Evolutionary conservation across 108 stramenopile species (phyloP).

Genomic region (Fragilaria radians): DNA sequence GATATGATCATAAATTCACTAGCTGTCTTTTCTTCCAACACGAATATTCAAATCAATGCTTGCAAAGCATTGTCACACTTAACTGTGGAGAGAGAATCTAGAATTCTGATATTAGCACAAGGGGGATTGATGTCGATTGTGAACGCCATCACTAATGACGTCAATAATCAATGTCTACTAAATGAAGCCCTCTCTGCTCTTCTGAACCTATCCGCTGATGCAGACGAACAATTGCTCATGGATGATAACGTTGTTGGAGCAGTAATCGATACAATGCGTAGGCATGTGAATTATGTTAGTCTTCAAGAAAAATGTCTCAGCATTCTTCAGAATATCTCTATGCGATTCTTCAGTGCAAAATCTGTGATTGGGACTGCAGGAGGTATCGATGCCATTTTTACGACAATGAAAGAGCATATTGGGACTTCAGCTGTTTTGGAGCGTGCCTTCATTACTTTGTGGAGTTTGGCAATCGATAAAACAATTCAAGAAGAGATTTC

Average conservation of each 20-base stretch:
- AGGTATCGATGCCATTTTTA: conserved; percentile 21
- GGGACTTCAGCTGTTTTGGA: conserved; percentile 27
- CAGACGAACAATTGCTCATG: conserved; percentile 18
- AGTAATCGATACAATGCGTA: conserved; percentile 17
- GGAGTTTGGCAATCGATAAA: conserved; percentile 32
- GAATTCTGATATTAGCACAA: conserved; percentile 29
- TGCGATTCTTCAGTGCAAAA: conserved; percentile 24
- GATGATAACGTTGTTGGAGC: conserved; percentile 21
- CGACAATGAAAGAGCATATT: conserved; percentile 26
- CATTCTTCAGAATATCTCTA: conserved; percentile 35
- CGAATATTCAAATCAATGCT: conserved; percentile 16
- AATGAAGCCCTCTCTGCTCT: conserved; percentile 19
- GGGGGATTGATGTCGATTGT: conserved; percentile 32
- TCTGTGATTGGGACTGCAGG: conserved; percentile 21
- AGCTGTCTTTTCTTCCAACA: conserved; percentile 18
- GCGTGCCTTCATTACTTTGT: conserved; percentile 29
- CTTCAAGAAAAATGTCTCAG: conserved; percentile 31
- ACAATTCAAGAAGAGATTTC: conserved; percentile 25
- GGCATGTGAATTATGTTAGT: conserved; percentile 2
- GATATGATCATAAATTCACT: conserved; percentile 34
- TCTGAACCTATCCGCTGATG: conserved; percentile 28
- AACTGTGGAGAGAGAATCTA: conserved; percentile 31
- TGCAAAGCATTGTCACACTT: conserved; percentile 26
- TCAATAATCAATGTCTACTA: conserved; percentile 13
- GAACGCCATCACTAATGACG: conserved; percentile 19